Evolutionary conservation across 768 basidiomycete species (phyloP), one percentile per base, ranked within the genome.

Genomic region (Lentinula guzmanii): DNA sequence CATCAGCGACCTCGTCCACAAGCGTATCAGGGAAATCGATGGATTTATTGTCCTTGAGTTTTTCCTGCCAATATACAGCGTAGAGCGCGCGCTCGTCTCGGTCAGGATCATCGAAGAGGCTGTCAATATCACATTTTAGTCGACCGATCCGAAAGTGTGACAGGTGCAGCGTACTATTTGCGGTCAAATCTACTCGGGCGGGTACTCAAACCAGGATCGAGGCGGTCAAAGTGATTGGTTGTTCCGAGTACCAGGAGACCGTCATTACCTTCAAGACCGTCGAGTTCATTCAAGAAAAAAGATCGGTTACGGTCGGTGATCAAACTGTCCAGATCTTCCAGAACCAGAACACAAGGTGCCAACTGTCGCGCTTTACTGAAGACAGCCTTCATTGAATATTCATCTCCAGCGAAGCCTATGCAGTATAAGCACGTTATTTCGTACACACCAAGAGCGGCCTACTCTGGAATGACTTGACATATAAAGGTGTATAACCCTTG

Each of bases 271-370:
- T 87, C 85, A 35, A 93, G 71, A 1, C 92, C 92, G 64, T 94
- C 92, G 7, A 91, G 74, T 69, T 93, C 87, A 68, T 95, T 95
- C 52, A 95, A 78, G 83, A 94, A 94, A 79, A 91, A 93, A 2
- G 90, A 90, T 34, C 91, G 83, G 68, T 93, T 93, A 6, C 68
- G 54, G 66, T 91, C 83, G 62, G 84, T 90, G 74, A 95, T 90
- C 41, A 93, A 78, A 65, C 87, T 88, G 66, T 95, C 93, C 6
- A 94, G 67, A 51, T 79, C 77, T 69, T 79, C 79, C 15, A 87
- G 69, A 55, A 86, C 77, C 56, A 90, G 64, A 50, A 90, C 81
- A 65, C 87, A 90, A 35, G 90, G 90, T 1, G 87, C 67, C 63
- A 82, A 67, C 69, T 83, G 80, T 37, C 92, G 81, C n/a, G 93